Conservation (phyloP, 305 asterid species). For the Fraxinus paxiana region DNA sequence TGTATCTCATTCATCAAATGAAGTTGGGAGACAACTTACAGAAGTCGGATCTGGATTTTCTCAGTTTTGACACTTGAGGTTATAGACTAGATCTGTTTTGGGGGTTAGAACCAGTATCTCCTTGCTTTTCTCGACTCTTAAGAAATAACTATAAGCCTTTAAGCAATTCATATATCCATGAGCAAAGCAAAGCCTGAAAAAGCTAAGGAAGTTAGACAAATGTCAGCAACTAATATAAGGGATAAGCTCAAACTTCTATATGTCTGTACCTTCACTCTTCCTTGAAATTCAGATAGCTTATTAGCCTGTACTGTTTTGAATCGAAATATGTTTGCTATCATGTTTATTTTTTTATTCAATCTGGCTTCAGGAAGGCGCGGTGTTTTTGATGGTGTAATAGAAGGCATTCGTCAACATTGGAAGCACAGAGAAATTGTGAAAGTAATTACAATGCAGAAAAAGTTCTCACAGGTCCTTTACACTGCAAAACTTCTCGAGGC, state of each 20-base stretch:
- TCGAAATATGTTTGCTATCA: background rate
- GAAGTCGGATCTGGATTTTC: background rate
- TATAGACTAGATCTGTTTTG: background rate
- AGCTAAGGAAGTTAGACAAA: background rate
- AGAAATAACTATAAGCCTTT: background rate
- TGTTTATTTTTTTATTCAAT: slow-evolving; percentile 9
- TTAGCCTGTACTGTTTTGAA: background rate
- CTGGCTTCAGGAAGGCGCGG: slow-evolving; percentile 90
- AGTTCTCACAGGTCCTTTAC: slow-evolving; percentile 52
- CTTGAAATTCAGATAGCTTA: background rate
- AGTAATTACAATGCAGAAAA: slow-evolving; percentile 83
- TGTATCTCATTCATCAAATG: background rate
- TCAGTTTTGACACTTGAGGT: background rate
- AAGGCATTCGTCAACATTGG: slow-evolving; percentile 95
- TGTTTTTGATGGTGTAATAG: slow-evolving; percentile 77
- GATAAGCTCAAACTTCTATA: background rate
- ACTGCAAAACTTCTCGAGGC: slow-evolving; percentile 65
- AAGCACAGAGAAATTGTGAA: slow-evolving; percentile 86
- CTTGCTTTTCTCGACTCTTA: background rate
- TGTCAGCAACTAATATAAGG: background rate
- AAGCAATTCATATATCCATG: background rate
- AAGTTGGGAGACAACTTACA: background rate
- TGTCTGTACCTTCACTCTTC: background rate
- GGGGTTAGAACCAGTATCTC: background rate
- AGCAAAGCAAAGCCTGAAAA: background rate